Base-by-base conservation (phyloP, 73 alveolate species). In the Paramecium sonneborni region DNA sequence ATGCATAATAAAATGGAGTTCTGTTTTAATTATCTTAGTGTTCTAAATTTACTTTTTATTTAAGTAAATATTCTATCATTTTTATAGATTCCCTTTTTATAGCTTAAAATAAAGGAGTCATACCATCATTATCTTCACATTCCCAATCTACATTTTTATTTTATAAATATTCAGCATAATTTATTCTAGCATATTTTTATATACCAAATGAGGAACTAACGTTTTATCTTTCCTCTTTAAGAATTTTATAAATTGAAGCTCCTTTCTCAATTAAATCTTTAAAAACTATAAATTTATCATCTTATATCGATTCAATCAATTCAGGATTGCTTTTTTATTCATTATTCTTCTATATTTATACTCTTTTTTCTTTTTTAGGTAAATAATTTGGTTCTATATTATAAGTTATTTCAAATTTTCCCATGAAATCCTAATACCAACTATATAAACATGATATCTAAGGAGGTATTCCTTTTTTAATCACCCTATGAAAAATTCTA, bases 1-100 rank as follows among this genome's bases (percentile, higher is more conserved):
- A 88, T 18, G 94, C 94, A 57, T 82, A 88, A 70, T 88, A 88
- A 48, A 88, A 88, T 69, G 94, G 94, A 39, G 94, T 88, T 69
- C 94, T 88, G 39, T 70, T 41, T 82, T 69, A 69, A 41, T 70
- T 69, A 69, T 88, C 94, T 26, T 67, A 10, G 18, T 88, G 94
- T 44, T 88, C 94, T 23, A 88, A 28, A 44, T 88, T 88, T 9
- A 88, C 91, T 41, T 88, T 88, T 48, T 44, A 21, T 0, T 88
- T 82, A 41, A 69, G 57, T 14, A 88, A 32, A 70, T 57, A 88
- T 70, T 88, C 74, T 12, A 88, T 72, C 85, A 70, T 58, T 37
- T 69, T 38, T 69, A 15, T 41, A 18, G 74, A 57, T 23, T 88
- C 76, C 12, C 85, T 46, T 70, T 62, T 68, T 11, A 88, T 69